Conservation (phyloP, 2,329 filamentous ascomycete genomes). For the Myriosclerotinia curreyana region DNA sequence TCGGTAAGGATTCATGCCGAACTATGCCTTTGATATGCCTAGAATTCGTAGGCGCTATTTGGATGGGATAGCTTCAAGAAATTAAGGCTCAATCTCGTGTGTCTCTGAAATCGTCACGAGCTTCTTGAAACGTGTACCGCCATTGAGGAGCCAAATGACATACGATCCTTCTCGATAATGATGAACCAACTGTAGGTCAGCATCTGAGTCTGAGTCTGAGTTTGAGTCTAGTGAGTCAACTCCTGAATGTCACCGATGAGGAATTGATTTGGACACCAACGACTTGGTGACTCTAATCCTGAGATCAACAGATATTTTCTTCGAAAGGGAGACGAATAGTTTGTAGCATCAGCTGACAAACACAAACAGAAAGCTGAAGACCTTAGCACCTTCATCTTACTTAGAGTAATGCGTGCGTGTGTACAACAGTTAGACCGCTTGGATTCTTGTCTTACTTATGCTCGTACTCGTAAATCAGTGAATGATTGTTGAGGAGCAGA, state of each 20-base stretch:
- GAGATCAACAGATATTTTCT: neutral
- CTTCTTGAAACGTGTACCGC: constrained; percentile 1
- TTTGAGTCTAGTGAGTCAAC: neutral
- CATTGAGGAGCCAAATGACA: neutral
- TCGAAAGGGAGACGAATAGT: neutral
- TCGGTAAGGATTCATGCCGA: neutral
- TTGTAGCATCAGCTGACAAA: neutral
- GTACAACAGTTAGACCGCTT: neutral
- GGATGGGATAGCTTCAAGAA: neutral
- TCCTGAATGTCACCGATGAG: neutral
- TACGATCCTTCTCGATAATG: neutral
- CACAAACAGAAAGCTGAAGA: neutral
- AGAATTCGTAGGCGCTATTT: neutral
- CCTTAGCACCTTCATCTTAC: neutral
- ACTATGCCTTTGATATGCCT: neutral
- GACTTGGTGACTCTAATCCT: neutral
- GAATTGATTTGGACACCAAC: neutral
- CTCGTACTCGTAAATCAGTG: constrained; percentile 3
- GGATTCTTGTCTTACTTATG: neutral
- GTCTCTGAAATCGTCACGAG: neutral
- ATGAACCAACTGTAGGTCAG: constrained; percentile 2
- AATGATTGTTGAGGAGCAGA: neutral
- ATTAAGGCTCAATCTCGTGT: neutral
- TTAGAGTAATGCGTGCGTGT: neutral
- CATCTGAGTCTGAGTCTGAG: neutral